Evolutionary conservation across 768 basidiomycete species (phyloP), one percentile per base, ranked within the genome.

Genomic region (Termitomyces sp.): DNA sequence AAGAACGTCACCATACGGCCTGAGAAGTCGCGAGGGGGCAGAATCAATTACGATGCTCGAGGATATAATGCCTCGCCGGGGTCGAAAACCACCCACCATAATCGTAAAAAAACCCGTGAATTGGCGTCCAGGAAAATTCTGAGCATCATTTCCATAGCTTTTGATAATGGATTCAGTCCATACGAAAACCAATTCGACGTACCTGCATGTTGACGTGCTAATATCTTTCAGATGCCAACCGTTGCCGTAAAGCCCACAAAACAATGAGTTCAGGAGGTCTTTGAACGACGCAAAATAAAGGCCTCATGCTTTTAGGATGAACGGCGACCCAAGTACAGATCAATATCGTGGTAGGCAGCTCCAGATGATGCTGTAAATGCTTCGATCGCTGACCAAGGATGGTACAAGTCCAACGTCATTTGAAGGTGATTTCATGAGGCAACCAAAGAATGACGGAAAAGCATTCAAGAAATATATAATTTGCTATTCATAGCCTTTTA

Each of bases 61-160:
- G n/a, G n/a, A n/a, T n/a, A n/a, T n/a, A n/a, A n/a, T n/a, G n/a
- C n/a, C n/a, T n/a, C n/a, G n/a, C n/a, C n/a, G n/a, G n/a, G n/a
- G n/a, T 2, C 62, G 57, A 45, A 70, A 68, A 1, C 71, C 70
- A 52, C 69, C 62, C 70, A n/a, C n/a, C n/a, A 68, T 68, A 36
- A 65, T 26, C 3, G 64, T 63, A 50, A 70, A 73, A n/a, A 42
- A 66, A 71, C 0, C 60, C 67, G 31, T 72, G 70, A 2, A 60
- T 62, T n/a, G 31, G 37, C 0, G 68, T 66, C 65, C 66, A 69
- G 9, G 52, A 56, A 44, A 39, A 55, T 7, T 51, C 66, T 65
- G 28, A 26, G 4, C 46, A 47, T 9, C 15, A 28, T 46, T 4
- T 28, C 10, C 42, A 22, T 36, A 15, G 12, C 0, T 44, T 5